phyloP scores from a whole-genome alignment of 176 grass and related monocot species.

The Stipa capillata region DNA sequence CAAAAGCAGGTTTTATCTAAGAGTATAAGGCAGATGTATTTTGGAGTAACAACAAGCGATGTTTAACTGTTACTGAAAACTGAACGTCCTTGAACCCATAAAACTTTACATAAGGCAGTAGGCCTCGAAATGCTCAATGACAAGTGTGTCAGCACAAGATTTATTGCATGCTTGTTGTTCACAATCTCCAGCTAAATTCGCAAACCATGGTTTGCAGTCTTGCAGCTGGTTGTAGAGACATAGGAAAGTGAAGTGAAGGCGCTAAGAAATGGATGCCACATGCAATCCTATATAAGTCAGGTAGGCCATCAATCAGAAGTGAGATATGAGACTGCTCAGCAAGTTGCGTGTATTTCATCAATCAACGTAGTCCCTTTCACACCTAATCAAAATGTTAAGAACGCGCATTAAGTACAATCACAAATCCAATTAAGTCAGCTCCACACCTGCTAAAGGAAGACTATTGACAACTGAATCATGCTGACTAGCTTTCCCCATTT shows the following conservation, averaged over 20 bases:
- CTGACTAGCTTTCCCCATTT: not conserved
- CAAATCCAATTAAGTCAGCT: not conserved
- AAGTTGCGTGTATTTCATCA: not conserved
- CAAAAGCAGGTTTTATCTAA: not conserved
- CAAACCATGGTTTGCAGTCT: not conserved
- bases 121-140: not conserved
- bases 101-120: not conserved
- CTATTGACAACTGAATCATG: not conserved
- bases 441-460: not conserved
- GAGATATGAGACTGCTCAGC: not conserved
- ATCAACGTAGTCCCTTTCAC: not conserved
- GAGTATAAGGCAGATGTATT: not conserved
- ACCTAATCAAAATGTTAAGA: not conserved
- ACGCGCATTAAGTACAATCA: not conserved
- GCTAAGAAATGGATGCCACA: not conserved
- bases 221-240: not conserved
- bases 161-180: not conserved
- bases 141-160: not conserved
- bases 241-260: not conserved
- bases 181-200: not conserved
- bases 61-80: not conserved
- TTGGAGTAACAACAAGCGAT: not conserved
- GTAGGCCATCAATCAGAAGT: not conserved
- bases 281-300: not conserved
- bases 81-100: not conserved